Evolutionary conservation across 768 basidiomycete genomes (phyloP).

Genomic region (Amanita inopinata): DNA sequence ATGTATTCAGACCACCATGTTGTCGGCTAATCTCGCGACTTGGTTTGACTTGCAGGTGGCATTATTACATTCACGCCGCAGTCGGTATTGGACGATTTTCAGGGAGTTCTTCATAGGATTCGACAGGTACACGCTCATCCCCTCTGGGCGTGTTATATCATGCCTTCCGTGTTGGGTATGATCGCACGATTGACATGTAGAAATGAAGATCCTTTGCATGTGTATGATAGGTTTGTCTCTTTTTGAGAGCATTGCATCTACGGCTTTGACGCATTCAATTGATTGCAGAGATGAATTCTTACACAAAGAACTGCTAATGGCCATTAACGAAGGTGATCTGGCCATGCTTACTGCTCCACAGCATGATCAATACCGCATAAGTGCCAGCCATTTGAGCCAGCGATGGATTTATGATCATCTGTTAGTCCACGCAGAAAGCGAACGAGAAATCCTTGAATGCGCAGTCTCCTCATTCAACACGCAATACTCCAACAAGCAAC

Average conservation of each 20-base stretch:
- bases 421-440: slow-evolving; percentile 19
- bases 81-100: slow-evolving; percentile 45
- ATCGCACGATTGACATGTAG: slow-evolving; percentile 30
- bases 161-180: slow-evolving; percentile 56
- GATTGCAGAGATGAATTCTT: slow-evolving; percentile 29
- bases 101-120: slow-evolving; percentile 38
- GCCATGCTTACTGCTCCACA: slow-evolving; percentile 45
- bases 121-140: slow-evolving; percentile 47
- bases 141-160: slow-evolving; percentile 58
- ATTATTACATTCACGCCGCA: slow-evolving; percentile 61
- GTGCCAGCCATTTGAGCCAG: slow-evolving; percentile 13
- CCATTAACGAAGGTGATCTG: slow-evolving; percentile 48
- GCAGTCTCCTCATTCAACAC: slow-evolving; percentile 32
- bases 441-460: slow-evolving; percentile 33
- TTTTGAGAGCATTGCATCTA: slow-evolving; percentile 1
- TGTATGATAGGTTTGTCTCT: slow-evolving; percentile 29
- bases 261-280: neutral
- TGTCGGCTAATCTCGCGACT: neutral
- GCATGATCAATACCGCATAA: slow-evolving; percentile 10
- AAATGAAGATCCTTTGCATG: slow-evolving; percentile 28
- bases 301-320: slow-evolving; percentile 29
- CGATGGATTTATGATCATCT: slow-evolving; percentile 33
- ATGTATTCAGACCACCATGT: slow-evolving; percentile 13
- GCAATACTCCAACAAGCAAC: slow-evolving; percentile 24
- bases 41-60: slow-evolving; percentile 39